Conservation (phyloP, 176 grass and related monocot genomes). For the Zizania latifolia region DNA sequence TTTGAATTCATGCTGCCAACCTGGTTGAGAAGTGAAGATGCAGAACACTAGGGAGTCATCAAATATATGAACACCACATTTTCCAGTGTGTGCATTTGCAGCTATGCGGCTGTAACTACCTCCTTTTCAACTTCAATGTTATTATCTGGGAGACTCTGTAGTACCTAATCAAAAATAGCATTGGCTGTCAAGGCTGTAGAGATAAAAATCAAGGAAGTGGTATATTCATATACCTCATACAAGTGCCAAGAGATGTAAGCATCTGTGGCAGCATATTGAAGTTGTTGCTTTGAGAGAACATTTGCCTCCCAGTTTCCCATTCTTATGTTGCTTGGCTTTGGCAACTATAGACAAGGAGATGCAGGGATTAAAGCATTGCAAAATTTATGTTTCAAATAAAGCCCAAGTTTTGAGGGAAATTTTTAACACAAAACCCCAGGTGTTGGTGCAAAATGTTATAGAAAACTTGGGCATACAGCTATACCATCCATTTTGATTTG, state of each 20-base stretch:
- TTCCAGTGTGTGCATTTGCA: not conserved
- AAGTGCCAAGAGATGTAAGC: slow-evolving; percentile 90
- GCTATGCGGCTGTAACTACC: not conserved
- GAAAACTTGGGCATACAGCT: not conserved
- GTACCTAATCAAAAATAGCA: slow-evolving; percentile 32
- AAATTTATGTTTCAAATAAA: not conserved
- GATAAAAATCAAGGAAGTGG: slow-evolving; percentile 12
- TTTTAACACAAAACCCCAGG: not conserved
- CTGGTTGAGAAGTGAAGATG: slow-evolving; percentile 33
- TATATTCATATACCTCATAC: slow-evolving; percentile 54
- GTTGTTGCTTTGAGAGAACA: slow-evolving; percentile 57
- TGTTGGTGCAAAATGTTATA: not conserved
- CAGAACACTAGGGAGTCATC: not conserved
- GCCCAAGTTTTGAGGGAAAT: not conserved
- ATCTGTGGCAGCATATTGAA: slow-evolving; percentile 94
- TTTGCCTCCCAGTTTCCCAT: slow-evolving; percentile 92
- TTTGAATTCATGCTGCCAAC: not conserved
- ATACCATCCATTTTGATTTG: not conserved
- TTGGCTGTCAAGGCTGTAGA: not conserved
- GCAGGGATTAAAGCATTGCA: not conserved
- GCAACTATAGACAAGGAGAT: slow-evolving; percentile 46
- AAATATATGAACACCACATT: not conserved
- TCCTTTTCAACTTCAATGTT: slow-evolving; percentile 26
- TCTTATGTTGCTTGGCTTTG: slow-evolving; percentile 76
- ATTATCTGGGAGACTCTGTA: slow-evolving; percentile 46